Evolutionary conservation across 805 yeast genomes (phyloP), one percentile per base, ranked within the genome.

Genomic region (Metschnikowia continentalis): DNA sequence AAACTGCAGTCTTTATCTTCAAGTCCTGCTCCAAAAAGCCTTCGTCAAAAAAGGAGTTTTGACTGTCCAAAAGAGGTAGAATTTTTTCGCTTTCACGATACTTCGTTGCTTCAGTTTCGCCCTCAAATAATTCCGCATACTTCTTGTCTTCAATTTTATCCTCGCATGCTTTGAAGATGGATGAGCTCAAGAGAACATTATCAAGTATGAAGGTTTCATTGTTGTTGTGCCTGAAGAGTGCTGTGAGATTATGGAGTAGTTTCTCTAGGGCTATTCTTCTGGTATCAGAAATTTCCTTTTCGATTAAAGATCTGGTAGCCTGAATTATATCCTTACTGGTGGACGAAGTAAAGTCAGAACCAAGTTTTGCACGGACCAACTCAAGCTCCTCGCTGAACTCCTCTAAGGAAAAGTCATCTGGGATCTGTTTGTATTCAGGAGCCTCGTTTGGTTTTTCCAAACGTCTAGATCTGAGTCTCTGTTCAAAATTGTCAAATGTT

Each of bases 201-300:
- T 74, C 78, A 50, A 74, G 65, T 2, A 70, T 60, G 42, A 64
- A 70, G 0, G 76, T 60, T 32, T 62, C 54, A 23, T 59, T 56
- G 40, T 67, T 60, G 55, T 73, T 73, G 48, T 66, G 59, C 26
- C 65, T 65, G 59, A 73, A 73, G 39, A 74, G 60, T 11, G 55
- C 47, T 6, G 51, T 46, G 37, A 74, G 64, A 45, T 72, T 72
- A 17, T 66, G 59, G 48, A 54, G 55, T 20, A 74, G 60, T 47
- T 70, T 71, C 7, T 56, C 35, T 53, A 64, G 65, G 15, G 55
- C 56, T 19, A 59, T 46, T 7, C 62, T 52, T 49, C 61, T 63
- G 6, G 22, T 10, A 3, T 33, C 26, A 45, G 47, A 30, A 51
- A 59, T 33, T n/a, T 61, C 59, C 4, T 49, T 42, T 2, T 50